Evolutionary conservation across 257 asterid genomes (phyloP), one percentile per base, ranked within the genome.

Genomic region (Nicotiana benthamiana): DNA sequence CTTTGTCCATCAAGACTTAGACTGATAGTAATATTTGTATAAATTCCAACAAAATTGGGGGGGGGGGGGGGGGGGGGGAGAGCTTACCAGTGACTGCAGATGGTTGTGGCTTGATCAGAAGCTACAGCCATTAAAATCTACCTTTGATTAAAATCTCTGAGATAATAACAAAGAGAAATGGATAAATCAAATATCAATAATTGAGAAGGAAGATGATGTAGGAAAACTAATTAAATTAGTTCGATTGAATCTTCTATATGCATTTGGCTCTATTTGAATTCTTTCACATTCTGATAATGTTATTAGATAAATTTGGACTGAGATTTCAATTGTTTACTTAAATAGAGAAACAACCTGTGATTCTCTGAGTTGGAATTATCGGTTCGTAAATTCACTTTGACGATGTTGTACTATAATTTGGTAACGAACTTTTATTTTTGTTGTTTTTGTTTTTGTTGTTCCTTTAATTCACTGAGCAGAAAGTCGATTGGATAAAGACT

Each of bases 31-130:
- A 40, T 9, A 40, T 40, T 40, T 12, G 3, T 40, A 40, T 40
- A 40, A 40, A 40, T 40, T 40, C 48, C 48, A 9, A 40, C 48
- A 40, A 40, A 40, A 8, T 40, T 6, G 40, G 1, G 40, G n/a
- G n/a, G n/a, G n/a, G n/a, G n/a, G n/a, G n/a, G n/a, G 43, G 43
- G 9, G 43, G 1, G 9, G 48, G 10, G 48, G 48, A 9, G 46
- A 2, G 8, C 12, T 48, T 56, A 89, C 98, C 97, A 94, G 93
- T 94, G 96, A 78, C 67, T 78, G 93, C 98, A 94, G 86, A 91
- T 85, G 88, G 87, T 86, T 80, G 93, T 89, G 82, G 80, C 81
- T 62, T 83, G 93, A 89, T 94, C 97, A 83, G 89, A 87, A 87
- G 87, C 86, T 85, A 83, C 91, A 80, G 89, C 92, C 97, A 93